Base-by-base conservation (phyloP, 805 yeast species). In the Saccharomycopsis babjevae region DNA sequence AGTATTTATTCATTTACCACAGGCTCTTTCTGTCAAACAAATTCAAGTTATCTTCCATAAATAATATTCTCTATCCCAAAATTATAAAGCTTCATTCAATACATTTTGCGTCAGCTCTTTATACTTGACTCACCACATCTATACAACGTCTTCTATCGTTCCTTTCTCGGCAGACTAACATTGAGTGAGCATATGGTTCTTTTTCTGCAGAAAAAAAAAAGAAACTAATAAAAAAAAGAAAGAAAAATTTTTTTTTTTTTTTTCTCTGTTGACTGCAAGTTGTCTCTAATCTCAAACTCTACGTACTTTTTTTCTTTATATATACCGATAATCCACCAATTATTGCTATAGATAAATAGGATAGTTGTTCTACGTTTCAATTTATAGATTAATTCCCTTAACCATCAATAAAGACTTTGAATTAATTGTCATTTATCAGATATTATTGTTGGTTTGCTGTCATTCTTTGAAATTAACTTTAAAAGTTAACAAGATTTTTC, bases 381-480 rank as follows among this genome's bases (percentile, higher is more conserved):
- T 13, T 7, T 34, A 34, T 2, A 34, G 15, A 34, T n/a, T 16
- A 7, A 6, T 16, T 40, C 3, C 22, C 16, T 40, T 40, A 6
- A 6, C 11, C 16, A 22, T 22, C 52, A 16, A 22, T 22, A 16
- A 46, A 22, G 71, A 59, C 59, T 66, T 52, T 61, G 63, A 61
- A 59, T 65, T 57, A 57, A 63, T 62, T 58, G 59, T 67, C 61
- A 61, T 67, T n/a, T 30, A 34, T 56, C 42, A 18, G 54, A 22
- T 56, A 30, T 46, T 25, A 11, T 8, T 22, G 5, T 46, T 18
- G 11, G 16, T 25, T n/a, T 46, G 32, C 52, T 22, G 32, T 46
- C 52, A 15, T 46, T 46, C 30, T 46, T 46, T 46, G n/a, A 20
- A 7, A 28, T 10, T 22, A 2, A 18, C 46, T 40, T n/a, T 40